Base-by-base conservation (phyloP, 2,329 filamentous ascomycete genomes). In the Passalora sequoiae region DNA sequence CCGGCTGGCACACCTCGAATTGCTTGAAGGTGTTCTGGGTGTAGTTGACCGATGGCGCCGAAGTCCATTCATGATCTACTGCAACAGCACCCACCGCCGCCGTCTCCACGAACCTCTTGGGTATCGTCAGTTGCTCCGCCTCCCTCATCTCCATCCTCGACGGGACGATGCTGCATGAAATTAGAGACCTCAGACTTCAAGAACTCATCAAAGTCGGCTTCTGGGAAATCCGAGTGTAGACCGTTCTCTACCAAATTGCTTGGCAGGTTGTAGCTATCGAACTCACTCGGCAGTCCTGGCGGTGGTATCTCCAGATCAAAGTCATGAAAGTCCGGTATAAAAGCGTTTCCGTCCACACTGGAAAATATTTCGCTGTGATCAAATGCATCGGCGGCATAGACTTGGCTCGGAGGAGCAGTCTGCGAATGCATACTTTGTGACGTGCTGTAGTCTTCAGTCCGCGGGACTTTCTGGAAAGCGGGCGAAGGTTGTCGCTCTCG, bases 401-500 rank as follows among this genome's bases (percentile, higher is more conserved):
- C 20, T 22, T 19, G 10, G 27, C 38, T 40, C 15, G 37, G 38
- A n/a, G 25, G 24, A 15, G 31, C 37, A 6, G 33, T 30, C 12
- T 47, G 44, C 16, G 29, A 22, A 35, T 50, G 27, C 12, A 50
- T 38, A 17, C 39, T 32, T 15, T 21, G 22, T 4, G 17, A 41
- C 16, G 30, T 38, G 17, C 33, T 35, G 29, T 53, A 52, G 13
- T 37, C 40, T 15, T 49, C 43, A 10, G 41, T 49, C 28, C 47
- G 43, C 12, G 46, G 24, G 8, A 53, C 42, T 25, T 55, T 55
- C 24, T 44, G 17, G 13, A 47, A 32, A 13, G 38, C 39, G 8
- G 54, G 49, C 7, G 50, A 37, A 2, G 55, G 49, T 21, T 58
- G 53, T 6, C 48, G 43, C 12, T 54, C 57, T 16, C 58, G 50